phyloP scores from a whole-genome alignment of 2,329 filamentous ascomycete species.

The Mycosphaerella arachidis region DNA sequence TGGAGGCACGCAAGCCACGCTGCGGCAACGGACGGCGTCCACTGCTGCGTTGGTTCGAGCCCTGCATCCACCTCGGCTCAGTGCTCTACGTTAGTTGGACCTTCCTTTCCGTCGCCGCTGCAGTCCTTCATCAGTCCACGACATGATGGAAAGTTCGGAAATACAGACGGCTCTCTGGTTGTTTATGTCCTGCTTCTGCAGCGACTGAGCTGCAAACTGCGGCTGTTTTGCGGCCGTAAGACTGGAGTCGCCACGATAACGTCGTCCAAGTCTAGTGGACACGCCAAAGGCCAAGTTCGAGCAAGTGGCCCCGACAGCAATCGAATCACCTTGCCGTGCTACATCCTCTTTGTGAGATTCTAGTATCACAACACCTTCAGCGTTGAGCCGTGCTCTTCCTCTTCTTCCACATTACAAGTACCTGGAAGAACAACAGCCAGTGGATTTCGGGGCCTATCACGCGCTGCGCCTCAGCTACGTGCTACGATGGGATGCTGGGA shows the following conservation, averaged over 20 bases:
- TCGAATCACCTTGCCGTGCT: slow-evolving; percentile 7
- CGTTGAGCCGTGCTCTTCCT: neutral
- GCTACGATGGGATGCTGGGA: slow-evolving; percentile 3
- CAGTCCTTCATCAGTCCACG: neutral
- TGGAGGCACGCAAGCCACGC: neutral
- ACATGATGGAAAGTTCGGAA: neutral
- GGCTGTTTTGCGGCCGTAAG: neutral
- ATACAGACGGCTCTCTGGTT: neutral
- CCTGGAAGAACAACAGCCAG: neutral
- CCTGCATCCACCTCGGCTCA: slow-evolving; percentile 2
- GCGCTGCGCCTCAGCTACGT: neutral
- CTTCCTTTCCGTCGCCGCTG: neutral
- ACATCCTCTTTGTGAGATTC: slow-evolving; percentile 2
- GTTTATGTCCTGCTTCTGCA: neutral
- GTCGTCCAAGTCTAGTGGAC: neutral
- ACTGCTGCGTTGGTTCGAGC: neutral
- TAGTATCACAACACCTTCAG: slow-evolving; percentile 3
- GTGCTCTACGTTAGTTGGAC: neutral
- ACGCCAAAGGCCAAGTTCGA: slow-evolving; percentile 1
- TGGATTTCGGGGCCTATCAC: neutral
- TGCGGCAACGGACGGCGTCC: no score
- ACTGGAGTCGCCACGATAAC: neutral
- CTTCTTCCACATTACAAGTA: neutral
- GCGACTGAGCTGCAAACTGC: neutral
- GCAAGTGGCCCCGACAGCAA: neutral